Base-by-base conservation (phyloP, 2,329 filamentous ascomycete genomes). In the Erysiphe pisi region DNA sequence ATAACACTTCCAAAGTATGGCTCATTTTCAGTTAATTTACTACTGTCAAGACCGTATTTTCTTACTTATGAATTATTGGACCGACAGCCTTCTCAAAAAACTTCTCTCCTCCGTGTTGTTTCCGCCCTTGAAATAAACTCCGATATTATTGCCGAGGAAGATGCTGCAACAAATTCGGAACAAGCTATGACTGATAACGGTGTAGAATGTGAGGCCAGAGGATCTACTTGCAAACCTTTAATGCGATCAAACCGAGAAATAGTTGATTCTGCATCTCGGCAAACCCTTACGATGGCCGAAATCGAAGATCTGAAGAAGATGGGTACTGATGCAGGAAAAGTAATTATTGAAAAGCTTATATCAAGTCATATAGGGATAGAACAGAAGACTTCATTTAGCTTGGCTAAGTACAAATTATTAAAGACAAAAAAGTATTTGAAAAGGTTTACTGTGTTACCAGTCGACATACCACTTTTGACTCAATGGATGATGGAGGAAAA, bases 391-490 rank as follows among this genome's bases (percentile, higher is more conserved):
- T 87, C 89, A 0, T 99, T 96, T 81, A 96, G 93, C 1, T 85
- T 97, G 77, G 94, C 94, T 65, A 99, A 99, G 83, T 99, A 99
- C 84, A 97, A 95, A 81, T 85, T 98, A 25, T 86, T 97, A 70
- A 99, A 99, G 84, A 91, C 92, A 79, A 94, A 90, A 82, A 99
- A 99, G 83, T 98, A 97, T 82, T 87, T 98, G 79, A 90, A 91
- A 80, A 87, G 93, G 18, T 98, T 99, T 81, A 93, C 91, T 0
- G 88, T 95, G 0, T 83, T 97, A 76, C 94, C 94, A 0, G 84
- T 98, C 80, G 93, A 97, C 81, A 89, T 96, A 20, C 86, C 89
- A 0, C 86, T 89, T 79, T 85, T 98, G 78, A 89, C 89, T 28
- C 88, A 93, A 79, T 96, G 91, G 85, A 86, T 94, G 81, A 84